Evolutionary conservation across 805 yeast species (phyloP), one percentile per base, ranked within the genome.

Genomic region (Priceomyces melissophilus): DNA sequence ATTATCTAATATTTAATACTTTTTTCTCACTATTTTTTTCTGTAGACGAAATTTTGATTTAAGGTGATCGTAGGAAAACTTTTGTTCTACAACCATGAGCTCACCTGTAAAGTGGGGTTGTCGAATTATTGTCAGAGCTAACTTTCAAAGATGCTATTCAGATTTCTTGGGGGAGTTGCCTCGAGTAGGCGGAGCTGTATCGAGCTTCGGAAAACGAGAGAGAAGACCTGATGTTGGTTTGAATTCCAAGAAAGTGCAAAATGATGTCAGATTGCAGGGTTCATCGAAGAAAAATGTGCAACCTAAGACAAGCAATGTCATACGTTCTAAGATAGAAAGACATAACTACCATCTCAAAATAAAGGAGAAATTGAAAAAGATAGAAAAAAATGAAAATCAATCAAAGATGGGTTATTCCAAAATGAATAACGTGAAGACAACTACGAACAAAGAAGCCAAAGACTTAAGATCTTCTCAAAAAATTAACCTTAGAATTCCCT

Each of bases 401-500:
- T 23, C 10, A 25, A 31, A 25, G 35, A 9, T 20, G 13, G 10
- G 16, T 4, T 14, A 13, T 14, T 35, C 25, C 26, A n/a, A n/a
- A n/a, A n/a, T n/a, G n/a, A 12, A 13, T 37, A 26, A 11, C 44
- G 16, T 33, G 37, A 38, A 32, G n/a, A 6, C 15, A 20, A 38
- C 32, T 34, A 27, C 11, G 28, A 20, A 20, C 12, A 30, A 33
- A 9, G 9, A n/a, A 29, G 17, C 38, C 30, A 32, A 40, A 43
- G 40, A 30, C 10, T 27, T 15, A 13, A 35, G 25, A 30, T 14
- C 25, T 10, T 16, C 15, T 11, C 10, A 25, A n/a, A 32, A 26
- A n/a, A 50, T 69, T 38, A 60, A 60, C 39, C 59, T 69, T 32
- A 52, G 58, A n/a, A 69, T 91, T 25, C 96, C 97, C 1, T 76